Percentiles rank a stretch among this genome's conserved stretches.
Conservation (phyloP, 176 grass and related monocot genomes). For the Phoenix dactylifera region DNA sequence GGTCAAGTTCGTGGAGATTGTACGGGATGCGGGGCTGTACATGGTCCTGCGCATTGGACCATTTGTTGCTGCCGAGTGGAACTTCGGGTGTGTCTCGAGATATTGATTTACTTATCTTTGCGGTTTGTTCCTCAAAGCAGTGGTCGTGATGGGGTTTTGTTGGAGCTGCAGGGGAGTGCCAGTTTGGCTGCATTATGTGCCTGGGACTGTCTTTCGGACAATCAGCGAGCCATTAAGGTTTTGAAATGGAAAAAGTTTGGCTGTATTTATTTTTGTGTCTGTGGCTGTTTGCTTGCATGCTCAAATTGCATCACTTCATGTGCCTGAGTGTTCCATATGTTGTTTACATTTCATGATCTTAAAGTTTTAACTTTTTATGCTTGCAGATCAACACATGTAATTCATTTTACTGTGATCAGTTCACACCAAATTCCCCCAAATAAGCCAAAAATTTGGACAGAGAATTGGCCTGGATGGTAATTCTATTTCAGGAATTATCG, state of each 20-base stretch:
- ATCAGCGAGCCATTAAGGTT: constrained; percentile 82
- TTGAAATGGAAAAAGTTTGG: neutral
- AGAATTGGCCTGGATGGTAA: constrained; percentile 99
- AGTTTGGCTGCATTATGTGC: constrained; percentile 83
- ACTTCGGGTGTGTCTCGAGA: constrained; percentile 31
- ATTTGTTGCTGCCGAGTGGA: constrained; percentile 92
- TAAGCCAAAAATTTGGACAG: constrained; percentile 98
- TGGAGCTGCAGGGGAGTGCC: constrained; percentile 56
- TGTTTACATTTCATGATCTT: no score
- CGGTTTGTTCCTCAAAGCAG: no score
- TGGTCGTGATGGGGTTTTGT: neutral
- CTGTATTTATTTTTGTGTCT: no score
- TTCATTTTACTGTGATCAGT: constrained; percentile 76
- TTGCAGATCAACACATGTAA: constrained; percentile 99
- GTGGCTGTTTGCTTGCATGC: no score
- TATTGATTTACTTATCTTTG: no score
- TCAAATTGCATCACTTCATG: no score
- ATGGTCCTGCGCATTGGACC: constrained; percentile 93
- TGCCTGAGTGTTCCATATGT: no score
- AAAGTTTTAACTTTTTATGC: neutral
- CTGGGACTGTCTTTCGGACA: constrained; percentile 68
- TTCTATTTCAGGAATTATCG: neutral
- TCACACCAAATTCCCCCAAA: constrained; percentile 65
- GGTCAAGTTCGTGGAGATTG: constrained; percentile 58
- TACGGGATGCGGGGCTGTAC: constrained; percentile 58